Evolutionary conservation across 345 rosid species (phyloP).

Genomic region (Eucalyptus curtisii): DNA sequence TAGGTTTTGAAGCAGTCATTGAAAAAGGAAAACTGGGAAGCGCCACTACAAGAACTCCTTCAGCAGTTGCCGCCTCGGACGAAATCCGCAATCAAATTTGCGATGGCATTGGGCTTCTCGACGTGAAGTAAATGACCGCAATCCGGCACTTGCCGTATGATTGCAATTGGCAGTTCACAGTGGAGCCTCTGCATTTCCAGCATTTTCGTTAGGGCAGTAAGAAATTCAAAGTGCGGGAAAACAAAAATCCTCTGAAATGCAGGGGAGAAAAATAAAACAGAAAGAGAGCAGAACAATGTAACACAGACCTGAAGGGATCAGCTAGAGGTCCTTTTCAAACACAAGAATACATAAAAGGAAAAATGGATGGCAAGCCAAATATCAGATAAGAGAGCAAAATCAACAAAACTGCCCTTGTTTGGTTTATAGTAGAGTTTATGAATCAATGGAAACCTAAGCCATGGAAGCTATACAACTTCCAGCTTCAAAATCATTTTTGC

Average conservation of each 20-base stretch:
- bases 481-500: not conserved
- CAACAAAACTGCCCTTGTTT: not conserved
- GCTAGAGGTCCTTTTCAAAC: not conserved
- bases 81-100: constrained; percentile 39
- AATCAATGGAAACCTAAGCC: not conserved
- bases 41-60: not conserved
- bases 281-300: not conserved
- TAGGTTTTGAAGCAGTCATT: not conserved
- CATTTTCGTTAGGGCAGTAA: not conserved
- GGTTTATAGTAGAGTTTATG: not conserved
- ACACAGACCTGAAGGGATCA: not conserved
- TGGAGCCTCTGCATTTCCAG: constrained; percentile 37
- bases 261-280: not conserved
- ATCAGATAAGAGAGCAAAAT: not conserved
- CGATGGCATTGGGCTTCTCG: constrained; percentile 46
- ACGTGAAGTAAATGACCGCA: constrained; percentile 78
- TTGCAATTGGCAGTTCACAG: constrained; percentile 46
- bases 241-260: not conserved
- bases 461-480: not conserved
- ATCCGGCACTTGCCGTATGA: constrained; percentile 33
- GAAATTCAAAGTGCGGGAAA: not conserved
- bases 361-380: not conserved
- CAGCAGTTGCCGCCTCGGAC: not conserved
- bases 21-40: not conserved
- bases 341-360: not conserved